Percentiles rank a stretch among this genome's conserved stretches.
phyloP scores from a whole-genome alignment of 495 filamentous ascomycete species.

The Cercophora samala region DNA sequence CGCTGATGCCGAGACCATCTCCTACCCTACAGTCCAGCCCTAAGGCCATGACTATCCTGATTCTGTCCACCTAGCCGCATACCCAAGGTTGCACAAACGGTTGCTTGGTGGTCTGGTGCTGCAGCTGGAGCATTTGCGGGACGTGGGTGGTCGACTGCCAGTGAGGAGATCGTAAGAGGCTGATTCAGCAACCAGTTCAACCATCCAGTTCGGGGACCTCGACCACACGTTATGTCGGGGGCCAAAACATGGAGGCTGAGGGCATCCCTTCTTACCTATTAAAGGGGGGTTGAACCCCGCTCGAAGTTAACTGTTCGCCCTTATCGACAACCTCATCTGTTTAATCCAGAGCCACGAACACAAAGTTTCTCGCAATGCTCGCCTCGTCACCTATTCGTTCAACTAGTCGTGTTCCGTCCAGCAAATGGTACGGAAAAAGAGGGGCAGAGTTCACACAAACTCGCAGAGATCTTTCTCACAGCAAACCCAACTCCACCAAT shows the following conservation, averaged over 20 bases:
- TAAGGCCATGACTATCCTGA: not conserved
- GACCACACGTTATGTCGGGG: not conserved
- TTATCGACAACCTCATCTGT: not conserved
- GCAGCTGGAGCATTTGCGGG: not conserved
- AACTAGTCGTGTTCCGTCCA: constrained; percentile 27
- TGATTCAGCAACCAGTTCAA: constrained; percentile 23
- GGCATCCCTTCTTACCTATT: not conserved
- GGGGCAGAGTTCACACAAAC: constrained; percentile 24
- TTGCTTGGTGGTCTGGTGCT: constrained; percentile 2
- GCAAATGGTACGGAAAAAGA: constrained; percentile 30
- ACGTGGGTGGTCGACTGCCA: not conserved
- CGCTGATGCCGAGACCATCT: constrained; percentile 9
- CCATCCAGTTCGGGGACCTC: not conserved
- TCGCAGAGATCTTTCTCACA: constrained; percentile 19
- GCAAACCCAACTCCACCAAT: constrained; percentile 9
- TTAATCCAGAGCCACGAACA: not conserved
- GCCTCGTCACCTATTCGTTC: constrained; percentile 25
- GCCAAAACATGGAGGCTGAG: constrained; percentile 3
- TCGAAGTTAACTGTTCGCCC: not conserved
- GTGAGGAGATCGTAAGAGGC: constrained; percentile 14
- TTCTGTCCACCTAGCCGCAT: constrained; percentile 4
- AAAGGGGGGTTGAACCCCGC: not conserved
- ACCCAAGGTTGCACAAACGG: not conserved
- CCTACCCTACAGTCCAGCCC: constrained; percentile 5
- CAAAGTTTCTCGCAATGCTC: constrained; percentile 16